These are phyloP conservation scores for Insectozyma bohioensis DNA, from an alignment of 1,139 yeast genomes.

Conservation along the genomic window DNA sequence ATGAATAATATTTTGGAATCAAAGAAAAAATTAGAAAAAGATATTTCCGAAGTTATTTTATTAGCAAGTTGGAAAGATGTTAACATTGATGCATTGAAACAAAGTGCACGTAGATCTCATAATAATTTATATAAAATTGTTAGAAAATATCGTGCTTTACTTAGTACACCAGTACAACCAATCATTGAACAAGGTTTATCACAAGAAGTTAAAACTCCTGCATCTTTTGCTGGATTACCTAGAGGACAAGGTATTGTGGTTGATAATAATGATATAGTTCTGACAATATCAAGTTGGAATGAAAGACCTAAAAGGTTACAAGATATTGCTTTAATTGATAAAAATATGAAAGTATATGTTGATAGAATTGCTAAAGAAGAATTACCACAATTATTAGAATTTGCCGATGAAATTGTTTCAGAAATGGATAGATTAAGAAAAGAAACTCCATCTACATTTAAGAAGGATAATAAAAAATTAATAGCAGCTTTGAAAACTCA, in stretches of 20 bases:
- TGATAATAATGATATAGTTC: constrained; percentile 19
- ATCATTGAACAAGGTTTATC: constrained; percentile 64
- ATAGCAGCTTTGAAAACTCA: constrained; percentile 76
- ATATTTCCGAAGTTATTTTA: constrained; percentile 77
- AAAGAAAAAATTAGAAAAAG: constrained; percentile 66
- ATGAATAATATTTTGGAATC: constrained; percentile 42
- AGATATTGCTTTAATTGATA: constrained; percentile 49
- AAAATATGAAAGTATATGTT: constrained; percentile 54
- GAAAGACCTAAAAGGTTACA: constrained; percentile 56
- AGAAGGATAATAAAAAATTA: constrained; percentile 72
- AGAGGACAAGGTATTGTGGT: constrained; percentile 16
- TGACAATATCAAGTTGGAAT: constrained; percentile 45
- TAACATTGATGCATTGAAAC: constrained; percentile 88
- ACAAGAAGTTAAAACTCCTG: constrained; percentile 15
- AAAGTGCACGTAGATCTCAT: constrained; percentile 89
- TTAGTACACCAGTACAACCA: constrained; percentile 53
- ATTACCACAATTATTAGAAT: constrained; percentile 45
- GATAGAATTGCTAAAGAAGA: constrained; percentile 31
- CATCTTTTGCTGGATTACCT: constrained; percentile 14
- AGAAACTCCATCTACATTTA: constrained; percentile 73
- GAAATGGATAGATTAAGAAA: constrained; percentile 64
- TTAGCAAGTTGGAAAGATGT: constrained; percentile 98
- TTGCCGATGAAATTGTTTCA: constrained; percentile 52
- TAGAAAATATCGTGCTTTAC: constrained; percentile 71
- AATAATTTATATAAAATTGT: constrained; percentile 78